Evolutionary conservation across 441 rosid species (phyloP).

Genomic region (Populus hybrid): DNA sequence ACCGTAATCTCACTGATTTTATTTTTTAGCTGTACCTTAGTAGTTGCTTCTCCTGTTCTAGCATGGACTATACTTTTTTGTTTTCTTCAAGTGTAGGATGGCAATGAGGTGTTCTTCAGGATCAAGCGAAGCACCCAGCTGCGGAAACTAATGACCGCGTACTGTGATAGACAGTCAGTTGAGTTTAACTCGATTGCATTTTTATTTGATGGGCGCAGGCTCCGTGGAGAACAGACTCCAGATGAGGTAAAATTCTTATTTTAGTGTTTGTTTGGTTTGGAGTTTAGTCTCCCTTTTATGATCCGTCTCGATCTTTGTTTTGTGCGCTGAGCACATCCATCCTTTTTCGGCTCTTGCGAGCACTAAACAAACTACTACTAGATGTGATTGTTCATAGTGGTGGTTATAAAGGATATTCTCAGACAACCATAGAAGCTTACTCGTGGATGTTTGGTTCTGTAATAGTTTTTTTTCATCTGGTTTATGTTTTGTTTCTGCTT

Average conservation of each 20-base stretch:
- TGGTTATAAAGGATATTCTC: neutral
- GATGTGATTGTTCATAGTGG: neutral
- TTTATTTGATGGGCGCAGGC: constrained; percentile 68
- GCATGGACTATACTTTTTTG: neutral
- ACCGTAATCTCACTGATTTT: neutral
- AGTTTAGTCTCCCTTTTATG: neutral
- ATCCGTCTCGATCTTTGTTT: neutral
- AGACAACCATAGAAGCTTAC: neutral
- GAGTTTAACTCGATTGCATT: constrained; percentile 62
- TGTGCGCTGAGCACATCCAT: neutral
- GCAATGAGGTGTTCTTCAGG: constrained; percentile 66
- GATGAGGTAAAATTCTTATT: constrained; percentile 41
- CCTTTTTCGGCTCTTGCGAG: neutral
- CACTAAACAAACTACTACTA: neutral
- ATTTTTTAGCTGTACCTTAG: neutral
- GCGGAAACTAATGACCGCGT: constrained; percentile 65
- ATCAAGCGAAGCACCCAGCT: constrained; percentile 65
- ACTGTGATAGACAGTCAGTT: constrained; percentile 63
- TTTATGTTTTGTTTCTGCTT: neutral
- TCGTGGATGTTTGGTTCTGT: neutral
- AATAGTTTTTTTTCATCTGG: neutral
- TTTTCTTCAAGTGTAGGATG: constrained; percentile 38
- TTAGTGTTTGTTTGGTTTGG: neutral
- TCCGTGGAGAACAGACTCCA: constrained; percentile 63
- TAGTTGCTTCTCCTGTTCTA: neutral